phyloP scores from a whole-genome alignment of 768 basidiomycete species.

The Gautieria morchelliformis region DNA sequence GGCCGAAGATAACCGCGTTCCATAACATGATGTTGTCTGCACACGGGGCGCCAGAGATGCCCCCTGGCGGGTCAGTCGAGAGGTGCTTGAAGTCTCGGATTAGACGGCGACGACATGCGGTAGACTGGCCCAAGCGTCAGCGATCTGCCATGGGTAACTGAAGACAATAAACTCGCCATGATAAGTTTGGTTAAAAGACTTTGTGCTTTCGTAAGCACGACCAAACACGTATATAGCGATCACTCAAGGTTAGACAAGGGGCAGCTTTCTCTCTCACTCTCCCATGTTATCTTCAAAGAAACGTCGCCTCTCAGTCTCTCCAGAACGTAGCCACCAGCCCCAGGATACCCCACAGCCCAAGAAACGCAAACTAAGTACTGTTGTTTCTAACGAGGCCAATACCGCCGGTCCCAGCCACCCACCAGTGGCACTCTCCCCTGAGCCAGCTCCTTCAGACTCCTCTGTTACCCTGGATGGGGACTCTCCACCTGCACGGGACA shows the following conservation, averaged over 20 bases:
- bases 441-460: background rate
- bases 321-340: background rate
- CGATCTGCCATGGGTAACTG: background rate
- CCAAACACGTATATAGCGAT: background rate
- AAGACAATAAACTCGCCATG: background rate
- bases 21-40: slow-evolving; percentile 99
- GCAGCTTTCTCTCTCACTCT: background rate
- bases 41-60: slow-evolving; percentile 94
- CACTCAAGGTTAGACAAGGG: background rate
- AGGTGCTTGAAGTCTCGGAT: slow-evolving; percentile 97
- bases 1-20: slow-evolving; percentile 99
- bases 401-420: background rate
- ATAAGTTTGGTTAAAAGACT: background rate
- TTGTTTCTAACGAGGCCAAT: background rate
- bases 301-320: background rate
- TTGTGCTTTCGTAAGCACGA: background rate
- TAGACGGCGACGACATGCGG: slow-evolving; percentile 87
- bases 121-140: slow-evolving; percentile 47
- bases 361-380: background rate
- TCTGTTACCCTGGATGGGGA: slow-evolving; percentile 1
- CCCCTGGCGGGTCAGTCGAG: slow-evolving; percentile 85
- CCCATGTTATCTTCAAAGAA: background rate
- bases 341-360: background rate
- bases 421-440: background rate
- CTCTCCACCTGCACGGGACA: background rate